Percentiles rank a stretch among this genome's conserved stretches.
Evolutionary conservation across 805 yeast species (phyloP).

Genomic region (Deakozyma indianensis): DNA sequence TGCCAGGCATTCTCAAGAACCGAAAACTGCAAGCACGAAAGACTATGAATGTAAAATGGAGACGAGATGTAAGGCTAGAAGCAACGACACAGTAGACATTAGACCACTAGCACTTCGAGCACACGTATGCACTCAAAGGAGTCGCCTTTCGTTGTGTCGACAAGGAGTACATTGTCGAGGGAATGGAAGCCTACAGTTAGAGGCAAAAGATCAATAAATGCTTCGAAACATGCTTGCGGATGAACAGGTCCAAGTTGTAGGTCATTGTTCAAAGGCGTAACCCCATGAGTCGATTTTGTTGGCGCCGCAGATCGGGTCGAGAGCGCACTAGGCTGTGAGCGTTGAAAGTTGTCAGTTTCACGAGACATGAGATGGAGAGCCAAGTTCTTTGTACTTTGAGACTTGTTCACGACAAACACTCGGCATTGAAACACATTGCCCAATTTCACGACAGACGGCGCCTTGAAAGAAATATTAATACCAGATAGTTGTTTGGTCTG

Average conservation of each 20-base stretch:
- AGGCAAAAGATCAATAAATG: conserved; percentile 46
- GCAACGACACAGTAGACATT: background rate
- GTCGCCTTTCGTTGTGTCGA: conserved; percentile 52
- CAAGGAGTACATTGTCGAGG: conserved; percentile 48
- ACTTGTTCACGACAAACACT: conserved; percentile 50
- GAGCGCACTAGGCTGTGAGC: conserved; percentile 5
- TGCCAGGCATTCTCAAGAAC: too few relatives aligned
- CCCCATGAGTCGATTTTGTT: conserved; percentile 29
- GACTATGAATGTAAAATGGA: too few relatives aligned
- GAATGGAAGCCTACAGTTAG: conserved; percentile 50
- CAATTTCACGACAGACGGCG: conserved; percentile 42
- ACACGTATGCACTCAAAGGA: conserved; percentile 55
- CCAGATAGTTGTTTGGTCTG: conserved; percentile 13
- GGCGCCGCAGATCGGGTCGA: conserved; percentile 4
- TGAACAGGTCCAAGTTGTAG: conserved; percentile 48
- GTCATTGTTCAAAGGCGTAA: conserved; percentile 52
- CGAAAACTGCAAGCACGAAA: too few relatives aligned
- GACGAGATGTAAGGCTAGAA: too few relatives aligned
- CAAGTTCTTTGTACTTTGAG: conserved; percentile 35
- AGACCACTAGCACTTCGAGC: conserved; percentile 46
- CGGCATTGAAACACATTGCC: conserved; percentile 52
- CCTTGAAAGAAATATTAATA: conserved; percentile 41
- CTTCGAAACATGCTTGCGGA: conserved; percentile 48
- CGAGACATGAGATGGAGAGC: conserved; percentile 25
- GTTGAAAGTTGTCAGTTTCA: conserved; percentile 8